Conservation (phyloP, 768 basidiomycete species). For the Boletus sp. region DNA sequence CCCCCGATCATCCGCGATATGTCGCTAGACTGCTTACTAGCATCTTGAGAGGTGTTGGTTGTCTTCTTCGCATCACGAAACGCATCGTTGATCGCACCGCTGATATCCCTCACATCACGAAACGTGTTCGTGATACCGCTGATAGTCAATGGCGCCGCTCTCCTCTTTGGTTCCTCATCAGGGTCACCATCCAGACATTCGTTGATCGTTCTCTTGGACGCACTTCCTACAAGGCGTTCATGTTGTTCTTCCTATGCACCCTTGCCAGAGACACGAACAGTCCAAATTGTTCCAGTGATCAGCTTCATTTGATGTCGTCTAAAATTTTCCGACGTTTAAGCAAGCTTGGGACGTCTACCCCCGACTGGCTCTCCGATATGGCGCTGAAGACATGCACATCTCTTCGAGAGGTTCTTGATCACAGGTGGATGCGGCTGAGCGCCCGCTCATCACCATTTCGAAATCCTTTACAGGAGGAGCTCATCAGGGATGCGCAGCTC, state of each 20-base stretch:
- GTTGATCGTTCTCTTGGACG: slow-evolving; percentile 9
- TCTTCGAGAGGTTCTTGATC: slow-evolving; percentile 22
- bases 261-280: too few species aligned
- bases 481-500: slow-evolving; percentile 28
- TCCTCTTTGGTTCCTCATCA: slow-evolving; percentile 33
- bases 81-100: slow-evolving; percentile 2
- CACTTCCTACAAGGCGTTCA: slow-evolving; percentile 44
- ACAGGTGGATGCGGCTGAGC: slow-evolving; percentile 33
- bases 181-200: slow-evolving; percentile 29
- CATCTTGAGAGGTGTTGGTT: slow-evolving; percentile 5
- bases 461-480: slow-evolving; percentile 1
- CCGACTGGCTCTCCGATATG: not conserved
- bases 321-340: too few species aligned
- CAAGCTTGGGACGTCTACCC: too few species aligned
- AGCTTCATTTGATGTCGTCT: too few species aligned
- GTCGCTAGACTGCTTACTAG: not conserved
- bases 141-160: slow-evolving; percentile 22
- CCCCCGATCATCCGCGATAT: not conserved
- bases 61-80: slow-evolving; percentile 21
- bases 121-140: too few species aligned
- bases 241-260: slow-evolving; percentile 8
- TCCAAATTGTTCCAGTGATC: too few species aligned
- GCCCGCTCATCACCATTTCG: slow-evolving; percentile 20
- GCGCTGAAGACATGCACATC: slow-evolving; percentile 32
- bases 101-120: too few species aligned